Evolutionary conservation across 257 asterid species (phyloP).

Genomic region (Plantago elongata): DNA sequence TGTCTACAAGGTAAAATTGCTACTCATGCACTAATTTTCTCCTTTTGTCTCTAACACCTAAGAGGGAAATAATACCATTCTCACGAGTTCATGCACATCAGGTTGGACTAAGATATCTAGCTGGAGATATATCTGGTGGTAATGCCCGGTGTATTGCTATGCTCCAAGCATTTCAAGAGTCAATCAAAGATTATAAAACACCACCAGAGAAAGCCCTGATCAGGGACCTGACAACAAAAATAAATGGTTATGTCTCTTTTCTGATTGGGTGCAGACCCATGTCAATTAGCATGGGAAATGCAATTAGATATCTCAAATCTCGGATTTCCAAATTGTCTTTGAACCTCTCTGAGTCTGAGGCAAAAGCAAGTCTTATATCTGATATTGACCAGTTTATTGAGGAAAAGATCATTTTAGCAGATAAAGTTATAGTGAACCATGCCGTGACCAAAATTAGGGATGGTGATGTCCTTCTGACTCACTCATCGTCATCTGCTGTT

Average conservation of each 20-base stretch:
- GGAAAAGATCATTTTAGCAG: conserved; percentile 76
- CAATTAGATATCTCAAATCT: conserved; percentile 71
- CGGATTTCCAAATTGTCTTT: conserved; percentile 56
- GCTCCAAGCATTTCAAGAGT: conserved; percentile 86
- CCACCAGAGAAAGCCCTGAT: conserved; percentile 74
- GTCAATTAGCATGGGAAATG: conserved; percentile 90
- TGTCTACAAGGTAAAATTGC: conserved; percentile 56
- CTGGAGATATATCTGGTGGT: conserved; percentile 90
- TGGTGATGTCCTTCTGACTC: conserved; percentile 87
- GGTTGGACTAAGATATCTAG: conserved; percentile 81
- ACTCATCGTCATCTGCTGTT: conserved; percentile 75
- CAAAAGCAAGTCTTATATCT: conserved; percentile 57
- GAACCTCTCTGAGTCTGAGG: conserved; percentile 71
- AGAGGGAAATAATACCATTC: not conserved
- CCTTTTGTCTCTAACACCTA: too few relatives aligned
- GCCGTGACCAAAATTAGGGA: conserved; percentile 82
- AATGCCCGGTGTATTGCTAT: conserved; percentile 91
- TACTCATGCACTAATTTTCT: not conserved
- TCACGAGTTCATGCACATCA: conserved; percentile 32
- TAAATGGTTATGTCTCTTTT: conserved; percentile 61
- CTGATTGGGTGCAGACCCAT: conserved; percentile 85
- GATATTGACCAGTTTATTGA: conserved; percentile 59
- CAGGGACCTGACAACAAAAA: conserved; percentile 71
- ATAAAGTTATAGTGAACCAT: conserved; percentile 73
- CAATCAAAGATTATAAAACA: conserved; percentile 66